Percentiles rank a stretch among this genome's conserved stretches.
Evolutionary conservation across 140 eudicot species (phyloP).

Genomic region (Flaveria floridana): DNA sequence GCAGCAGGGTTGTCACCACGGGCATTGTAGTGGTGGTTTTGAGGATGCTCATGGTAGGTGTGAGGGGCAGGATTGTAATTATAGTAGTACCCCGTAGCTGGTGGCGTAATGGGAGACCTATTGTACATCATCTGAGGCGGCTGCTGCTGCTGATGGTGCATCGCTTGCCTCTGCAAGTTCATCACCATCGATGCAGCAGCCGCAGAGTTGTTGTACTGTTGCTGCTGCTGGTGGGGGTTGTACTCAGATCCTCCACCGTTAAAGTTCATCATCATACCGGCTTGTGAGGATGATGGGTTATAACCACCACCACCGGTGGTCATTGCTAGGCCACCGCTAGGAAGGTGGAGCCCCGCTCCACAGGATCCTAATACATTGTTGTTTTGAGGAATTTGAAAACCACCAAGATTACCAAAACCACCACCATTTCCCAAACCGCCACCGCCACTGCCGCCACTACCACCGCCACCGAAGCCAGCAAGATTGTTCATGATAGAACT

Average conservation of each 20-base stretch:
- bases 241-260: constrained; percentile 25
- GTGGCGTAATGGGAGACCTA: constrained; percentile 57
- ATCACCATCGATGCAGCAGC: constrained; percentile 49
- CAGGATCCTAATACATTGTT: background rate
- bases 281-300: constrained; percentile 36
- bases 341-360: constrained; percentile 21
- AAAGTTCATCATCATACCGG: constrained; percentile 48
- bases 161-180: constrained; percentile 57
- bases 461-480: constrained; percentile 2
- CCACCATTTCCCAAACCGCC: constrained; percentile 19
- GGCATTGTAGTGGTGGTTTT: constrained; percentile 22
- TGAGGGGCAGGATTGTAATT: constrained; percentile 48
- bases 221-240: constrained; percentile 27
- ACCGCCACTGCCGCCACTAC: background rate
- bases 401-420: constrained; percentile 33
- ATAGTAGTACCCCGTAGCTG: constrained; percentile 65
- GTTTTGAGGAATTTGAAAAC: constrained; percentile 38
- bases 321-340: constrained; percentile 33
- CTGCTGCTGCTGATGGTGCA: constrained; percentile 36
- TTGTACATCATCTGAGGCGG: constrained; percentile 84
- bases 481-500: constrained; percentile 47
- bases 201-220: constrained; percentile 39
- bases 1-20: constrained; percentile 44
- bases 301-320: constrained; percentile 27
- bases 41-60: constrained; percentile 33